Evolutionary conservation across 345 rosid species (phyloP).

Genomic region (Aethionema arabicum): DNA sequence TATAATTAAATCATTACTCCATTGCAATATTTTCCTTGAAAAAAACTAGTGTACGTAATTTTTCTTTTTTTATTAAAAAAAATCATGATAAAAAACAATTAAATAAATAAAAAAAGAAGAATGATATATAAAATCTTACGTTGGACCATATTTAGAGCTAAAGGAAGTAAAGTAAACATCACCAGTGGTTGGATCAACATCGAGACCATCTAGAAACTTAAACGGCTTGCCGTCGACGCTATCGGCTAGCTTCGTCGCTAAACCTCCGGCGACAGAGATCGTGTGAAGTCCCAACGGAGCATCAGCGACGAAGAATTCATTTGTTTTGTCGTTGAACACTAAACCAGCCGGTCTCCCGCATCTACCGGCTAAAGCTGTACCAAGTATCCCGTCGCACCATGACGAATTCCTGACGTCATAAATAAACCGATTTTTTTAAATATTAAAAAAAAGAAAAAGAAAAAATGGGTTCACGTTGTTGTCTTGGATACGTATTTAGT

Average conservation of each 20-base stretch:
- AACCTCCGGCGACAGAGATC: constrained; percentile 43
- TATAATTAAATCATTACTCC: too few relatives aligned
- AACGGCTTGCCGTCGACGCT: constrained; percentile 35
- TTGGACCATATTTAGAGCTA: constrained; percentile 19
- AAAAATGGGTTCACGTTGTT: too few relatives aligned
- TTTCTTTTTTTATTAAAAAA: too few relatives aligned
- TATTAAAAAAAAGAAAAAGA: too few relatives aligned
- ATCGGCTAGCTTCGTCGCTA: constrained; percentile 40
- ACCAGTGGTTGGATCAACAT: constrained; percentile 41
- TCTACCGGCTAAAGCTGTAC: constrained; percentile 32
- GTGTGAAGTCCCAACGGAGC: constrained; percentile 45
- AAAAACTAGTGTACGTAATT: too few relatives aligned
- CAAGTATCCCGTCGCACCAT: constrained; percentile 40
- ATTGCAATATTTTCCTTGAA: too few relatives aligned
- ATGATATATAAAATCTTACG: too few relatives aligned
- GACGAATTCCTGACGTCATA: constrained; percentile 22
- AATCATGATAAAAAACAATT: too few relatives aligned
- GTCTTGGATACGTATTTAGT: too few relatives aligned
- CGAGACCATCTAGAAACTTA: constrained; percentile 41
- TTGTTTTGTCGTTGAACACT: constrained; percentile 32
- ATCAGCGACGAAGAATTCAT: constrained; percentile 47
- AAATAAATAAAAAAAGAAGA: too few relatives aligned
- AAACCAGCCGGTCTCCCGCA: constrained; percentile 53
- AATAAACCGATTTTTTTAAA: neutral
- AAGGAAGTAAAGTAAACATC: constrained; percentile 47